Evolutionary conservation across 2,329 filamentous ascomycete genomes (phyloP).

Genomic region (Raffaelea ambrosiae): DNA sequence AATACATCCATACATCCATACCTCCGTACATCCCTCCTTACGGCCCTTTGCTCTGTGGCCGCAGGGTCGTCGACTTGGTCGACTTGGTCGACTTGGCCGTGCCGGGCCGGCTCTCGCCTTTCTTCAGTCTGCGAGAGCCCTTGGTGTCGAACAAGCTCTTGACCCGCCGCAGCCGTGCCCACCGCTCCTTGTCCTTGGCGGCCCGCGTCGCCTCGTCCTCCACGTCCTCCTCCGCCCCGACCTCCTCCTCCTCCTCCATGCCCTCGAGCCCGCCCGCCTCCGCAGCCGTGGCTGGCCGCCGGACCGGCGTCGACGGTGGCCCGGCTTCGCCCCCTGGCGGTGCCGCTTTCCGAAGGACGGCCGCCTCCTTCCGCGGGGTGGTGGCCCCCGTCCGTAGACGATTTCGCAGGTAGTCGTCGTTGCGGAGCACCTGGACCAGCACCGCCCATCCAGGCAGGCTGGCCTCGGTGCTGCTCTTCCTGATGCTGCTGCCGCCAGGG

Average conservation of each 20-base stretch:
- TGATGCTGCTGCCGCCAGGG: constrained; percentile 17
- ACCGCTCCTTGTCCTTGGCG: constrained; percentile 62
- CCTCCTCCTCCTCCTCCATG: constrained; percentile 17
- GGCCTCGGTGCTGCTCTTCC: constrained; percentile 18
- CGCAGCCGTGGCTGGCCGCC: constrained; percentile 12
- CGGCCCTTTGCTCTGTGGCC: not conserved
- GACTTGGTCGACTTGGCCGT: constrained; percentile 4
- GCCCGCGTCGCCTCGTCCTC: constrained; percentile 38
- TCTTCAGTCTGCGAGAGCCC: constrained; percentile 41
- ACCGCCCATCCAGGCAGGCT: constrained; percentile 46
- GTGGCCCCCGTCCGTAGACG: constrained; percentile 17
- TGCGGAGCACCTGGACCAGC: constrained; percentile 45
- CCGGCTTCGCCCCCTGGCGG: not conserved
- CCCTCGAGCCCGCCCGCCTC: constrained; percentile 16
- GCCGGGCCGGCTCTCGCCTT: constrained; percentile 7
- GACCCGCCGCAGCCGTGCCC: constrained; percentile 61
- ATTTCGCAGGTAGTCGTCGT: constrained; percentile 46
- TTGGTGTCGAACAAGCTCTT: constrained; percentile 65
- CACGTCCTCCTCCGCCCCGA: constrained; percentile 24
- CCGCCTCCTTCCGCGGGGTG: not conserved
- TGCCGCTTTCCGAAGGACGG: not conserved
- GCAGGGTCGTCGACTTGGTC: too few species aligned
- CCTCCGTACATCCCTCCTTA: too few species aligned
- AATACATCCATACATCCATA: too few species aligned
- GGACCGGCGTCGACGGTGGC: constrained; percentile 12